Base-by-base conservation (phyloP, 1,284 basidiomycete genomes). In the Quambalaria eucalypti region DNA sequence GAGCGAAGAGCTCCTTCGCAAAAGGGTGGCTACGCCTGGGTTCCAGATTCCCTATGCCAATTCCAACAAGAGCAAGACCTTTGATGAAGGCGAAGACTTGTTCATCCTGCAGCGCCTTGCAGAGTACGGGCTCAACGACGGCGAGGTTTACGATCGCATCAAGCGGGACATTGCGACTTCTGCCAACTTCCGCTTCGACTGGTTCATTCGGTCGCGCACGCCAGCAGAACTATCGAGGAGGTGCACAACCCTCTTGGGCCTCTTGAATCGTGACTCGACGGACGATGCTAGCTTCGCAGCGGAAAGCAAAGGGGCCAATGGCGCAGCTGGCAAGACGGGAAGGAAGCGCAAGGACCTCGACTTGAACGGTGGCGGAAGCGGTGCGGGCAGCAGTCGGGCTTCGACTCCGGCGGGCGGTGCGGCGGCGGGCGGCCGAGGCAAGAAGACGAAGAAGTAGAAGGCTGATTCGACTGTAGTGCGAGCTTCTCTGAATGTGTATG, bases 181-280 rank as follows among this genome's bases (percentile, higher is more conserved):
- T 78, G 90, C 90, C 0, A 86, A 91, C n/a, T 98, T 98, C 79
- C 59, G 68, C 9, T 95, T 97, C 68, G 91, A 97, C 74, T 97
- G 92, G 92, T 98, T 97, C 80, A 90, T 98, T 82, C 96, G 96
- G 80, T 89, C 87, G 61, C 80, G 95, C 51, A 91, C 88, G 25
- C 86, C 90, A 9, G 85, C 89, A 69, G 95, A 99, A 79, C 79
- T 99, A 59, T 85, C 87, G 65, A 80, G 93, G 65, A 79, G 95
- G 53, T 96, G 91, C 67, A 87, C 87, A 65, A 97, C 93, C 6
- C 76, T 98, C 38, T 73, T 97, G 2, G 42, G 42, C 25, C 42
- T 46, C 3, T 46, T 46, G 42, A 46, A 46, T 14, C n/a, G 42
- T 12, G 42, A 26, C 12, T n/a, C n/a, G n/a, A n/a, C n/a, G n/a